phyloP scores from a whole-genome alignment of 106 monocot genomes.

The Chionographis japonica region DNA sequence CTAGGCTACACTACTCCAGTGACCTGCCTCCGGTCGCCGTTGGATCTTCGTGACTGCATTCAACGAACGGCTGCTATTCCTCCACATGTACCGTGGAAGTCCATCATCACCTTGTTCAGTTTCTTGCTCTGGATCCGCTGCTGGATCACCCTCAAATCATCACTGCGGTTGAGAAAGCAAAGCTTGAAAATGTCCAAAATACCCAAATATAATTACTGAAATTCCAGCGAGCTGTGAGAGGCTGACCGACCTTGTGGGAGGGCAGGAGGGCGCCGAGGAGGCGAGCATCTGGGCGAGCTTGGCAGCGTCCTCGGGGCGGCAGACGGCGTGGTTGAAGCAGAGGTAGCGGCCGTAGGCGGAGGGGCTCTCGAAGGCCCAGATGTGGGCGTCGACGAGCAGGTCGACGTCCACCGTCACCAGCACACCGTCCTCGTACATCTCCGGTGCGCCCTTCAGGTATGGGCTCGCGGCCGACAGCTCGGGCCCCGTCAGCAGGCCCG shows the following conservation, averaged over 20 bases:
- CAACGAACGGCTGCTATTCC: background rate
- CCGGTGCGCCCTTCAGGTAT: slow-evolving; percentile 66
- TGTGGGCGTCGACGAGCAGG: slow-evolving; percentile 66
- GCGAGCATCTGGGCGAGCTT: slow-evolving; percentile 51
- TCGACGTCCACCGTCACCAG: slow-evolving; percentile 63
- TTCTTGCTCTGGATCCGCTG: slow-evolving; percentile 63
- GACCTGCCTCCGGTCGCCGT: no score
- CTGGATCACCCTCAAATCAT: slow-evolving; percentile 40
- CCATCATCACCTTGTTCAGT: slow-evolving; percentile 63
- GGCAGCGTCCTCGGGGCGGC: slow-evolving; percentile 62
- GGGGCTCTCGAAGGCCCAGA: slow-evolving; percentile 53
- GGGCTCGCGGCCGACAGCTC: slow-evolving; percentile 39
- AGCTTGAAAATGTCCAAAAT: background rate
- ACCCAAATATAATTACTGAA: background rate
- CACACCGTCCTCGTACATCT: slow-evolving; percentile 84
- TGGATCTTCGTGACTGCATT: no score
- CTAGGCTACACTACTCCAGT: no score
- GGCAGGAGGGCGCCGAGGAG: slow-evolving; percentile 15
- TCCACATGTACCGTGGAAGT: slow-evolving; percentile 32
- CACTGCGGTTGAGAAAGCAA: slow-evolving; percentile 28
- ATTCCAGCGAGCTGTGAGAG: background rate
- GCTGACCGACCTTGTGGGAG: slow-evolving; percentile 36
- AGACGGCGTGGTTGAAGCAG: slow-evolving; percentile 66
- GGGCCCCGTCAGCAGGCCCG: slow-evolving; percentile 42
- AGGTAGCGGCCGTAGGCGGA: slow-evolving; percentile 72